These are phyloP conservation scores for Claviceps fusiformis DNA, from an alignment of 2,329 filamentous ascomycete genomes.

Conservation along the genomic window DNA sequence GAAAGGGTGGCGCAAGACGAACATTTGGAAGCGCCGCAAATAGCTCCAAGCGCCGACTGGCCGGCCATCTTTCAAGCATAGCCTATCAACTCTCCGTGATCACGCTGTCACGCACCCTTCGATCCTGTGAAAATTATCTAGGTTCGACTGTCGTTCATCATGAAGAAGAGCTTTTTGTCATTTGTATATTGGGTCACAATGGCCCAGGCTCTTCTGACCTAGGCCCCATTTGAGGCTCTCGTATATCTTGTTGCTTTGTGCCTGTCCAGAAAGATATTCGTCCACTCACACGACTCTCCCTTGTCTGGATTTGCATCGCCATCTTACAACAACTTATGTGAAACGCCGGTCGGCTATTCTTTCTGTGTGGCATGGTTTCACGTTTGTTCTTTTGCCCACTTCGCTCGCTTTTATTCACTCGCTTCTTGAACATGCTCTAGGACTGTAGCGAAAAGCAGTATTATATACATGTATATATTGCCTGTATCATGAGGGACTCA, in stretches of 20 bases:
- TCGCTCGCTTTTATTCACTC: not conserved
- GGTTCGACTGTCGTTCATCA: conserved; percentile 10
- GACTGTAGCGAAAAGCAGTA: conserved; percentile 3
- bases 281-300: not conserved
- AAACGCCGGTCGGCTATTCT: conserved; percentile 10
- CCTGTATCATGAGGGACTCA: conserved; percentile 26
- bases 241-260: not conserved
- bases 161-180: conserved; percentile 5
- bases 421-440: conserved; percentile 1
- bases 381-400: conserved; percentile 1
- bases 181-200: conserved; percentile 7
- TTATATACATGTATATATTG: conserved; percentile 1
- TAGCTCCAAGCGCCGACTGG: conserved; percentile 24
- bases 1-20: conserved; percentile 19
- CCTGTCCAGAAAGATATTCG: not conserved
- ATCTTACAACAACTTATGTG: not conserved
- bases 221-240: conserved; percentile 9
- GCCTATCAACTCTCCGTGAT: conserved; percentile 18
- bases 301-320: conserved; percentile 6
- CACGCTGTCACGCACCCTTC: conserved; percentile 11
- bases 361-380: conserved; percentile 4
- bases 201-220: conserved; percentile 3
- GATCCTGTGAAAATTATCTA: conserved; percentile 10
- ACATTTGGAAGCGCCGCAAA: conserved; percentile 13
- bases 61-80: conserved; percentile 12